Evolutionary conservation across 177 flowering plant species (phyloP).

Genomic region (Vitis hybrid): DNA sequence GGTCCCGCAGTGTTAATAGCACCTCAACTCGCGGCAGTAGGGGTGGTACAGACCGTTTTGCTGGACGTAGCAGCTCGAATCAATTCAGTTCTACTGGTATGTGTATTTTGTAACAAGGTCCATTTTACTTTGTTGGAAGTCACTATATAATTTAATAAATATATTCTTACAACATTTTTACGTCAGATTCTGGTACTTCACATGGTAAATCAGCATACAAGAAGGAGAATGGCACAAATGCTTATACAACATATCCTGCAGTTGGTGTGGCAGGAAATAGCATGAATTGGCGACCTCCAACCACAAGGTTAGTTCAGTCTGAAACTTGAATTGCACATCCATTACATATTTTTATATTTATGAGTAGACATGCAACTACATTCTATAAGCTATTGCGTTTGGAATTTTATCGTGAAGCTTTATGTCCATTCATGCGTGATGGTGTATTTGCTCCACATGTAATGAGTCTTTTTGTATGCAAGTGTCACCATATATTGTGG

Average conservation of each 20-base stretch:
- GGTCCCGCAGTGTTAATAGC: constrained; percentile 55
- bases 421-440: too few species aligned
- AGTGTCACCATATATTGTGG: too few species aligned
- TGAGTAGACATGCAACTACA: too few species aligned
- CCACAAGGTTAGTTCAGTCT: constrained; percentile 45
- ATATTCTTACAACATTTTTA: constrained; percentile 1
- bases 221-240: constrained; percentile 74
- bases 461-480: too few species aligned
- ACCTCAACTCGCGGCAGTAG: constrained; percentile 62
- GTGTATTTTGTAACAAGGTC: background rate
- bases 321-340: background rate
- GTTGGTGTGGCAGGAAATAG: constrained; percentile 38
- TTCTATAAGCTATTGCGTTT: too few species aligned
- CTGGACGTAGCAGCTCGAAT: constrained; percentile 44
- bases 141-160: constrained; percentile 1
- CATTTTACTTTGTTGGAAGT: background rate
- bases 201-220: constrained; percentile 58
- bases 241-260: constrained; percentile 40
- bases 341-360: too few species aligned
- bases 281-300: constrained; percentile 31
- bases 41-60: constrained; percentile 60
- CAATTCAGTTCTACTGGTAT: constrained; percentile 57
- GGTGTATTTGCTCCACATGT: too few species aligned
- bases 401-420: too few species aligned
- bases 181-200: constrained; percentile 53